Evolutionary conservation across 371 early-diverging fungal species (phyloP), one percentile per base, ranked within the genome.

Genomic region (Polyrhizophydium stewartii): DNA sequence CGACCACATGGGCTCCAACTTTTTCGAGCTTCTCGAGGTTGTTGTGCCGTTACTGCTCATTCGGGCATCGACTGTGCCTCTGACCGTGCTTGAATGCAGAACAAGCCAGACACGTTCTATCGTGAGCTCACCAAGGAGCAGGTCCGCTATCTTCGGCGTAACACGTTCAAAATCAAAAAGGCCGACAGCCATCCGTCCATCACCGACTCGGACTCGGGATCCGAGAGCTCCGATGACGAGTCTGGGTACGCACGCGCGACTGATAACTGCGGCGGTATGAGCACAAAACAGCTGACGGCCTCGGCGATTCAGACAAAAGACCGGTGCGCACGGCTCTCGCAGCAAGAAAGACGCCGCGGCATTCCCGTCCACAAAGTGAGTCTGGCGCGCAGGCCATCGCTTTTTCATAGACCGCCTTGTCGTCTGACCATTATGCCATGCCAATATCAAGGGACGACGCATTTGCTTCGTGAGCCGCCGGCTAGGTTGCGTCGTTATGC

Each of bases 61-160:
- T n/a, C 16, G 16, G 17, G 16, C n/a, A 17, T 16, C n/a, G 16
- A n/a, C 17, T 43, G n/a, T 43, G n/a, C 17, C 2, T 12, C 35
- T 53, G 41, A 52, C 24, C 19, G 19, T 24, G 27, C 21, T 32
- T 28, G 35, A 35, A 35, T 35, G 35, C 41, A 76, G 75, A 46
- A 62, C 38, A 70, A 72, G 55, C 84, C 84, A 1, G 82, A 82
- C 55, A 82, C 80, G 3, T 81, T 77, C 60, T 83, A 65, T 63
- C 59, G 65, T 35, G 84, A 83, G 56, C 73, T 83, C 33, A 82
- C 64, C 21, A 68, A 71, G 62, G 81, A 81, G 32, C 84, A 83
- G 65, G 70, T 80, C 22, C 68, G 74, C 21, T 81, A 75, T 60
- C 60, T 83, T 27, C 70, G 77, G 0, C 70, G 75, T 25, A 81